Evolutionary conservation across 192 early-diverging fungal species (phyloP).

Genomic region (Gamsiella multidivaricata): DNA sequence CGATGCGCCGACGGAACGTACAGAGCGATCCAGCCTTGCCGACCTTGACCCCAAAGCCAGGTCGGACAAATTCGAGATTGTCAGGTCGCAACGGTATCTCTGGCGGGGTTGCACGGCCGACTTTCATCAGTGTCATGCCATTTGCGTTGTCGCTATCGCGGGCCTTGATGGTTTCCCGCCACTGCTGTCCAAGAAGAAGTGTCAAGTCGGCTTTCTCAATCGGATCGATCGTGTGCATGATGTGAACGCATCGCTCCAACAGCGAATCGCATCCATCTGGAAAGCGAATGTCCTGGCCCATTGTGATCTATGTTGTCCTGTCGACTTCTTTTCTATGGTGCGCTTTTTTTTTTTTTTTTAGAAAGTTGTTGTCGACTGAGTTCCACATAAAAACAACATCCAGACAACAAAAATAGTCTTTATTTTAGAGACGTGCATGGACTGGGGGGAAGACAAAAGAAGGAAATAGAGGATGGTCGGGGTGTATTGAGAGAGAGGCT

Average conservation of each 20-base stretch:
- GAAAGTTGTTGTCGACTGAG: too few species aligned
- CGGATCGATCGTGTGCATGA: slow-evolving; percentile 67
- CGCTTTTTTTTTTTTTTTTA: too few species aligned
- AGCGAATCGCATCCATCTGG: slow-evolving; percentile 51
- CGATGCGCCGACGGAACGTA: neutral
- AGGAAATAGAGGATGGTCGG: too few species aligned
- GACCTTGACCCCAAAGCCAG: slow-evolving; percentile 51
- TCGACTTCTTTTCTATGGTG: neutral
- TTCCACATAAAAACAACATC: too few species aligned
- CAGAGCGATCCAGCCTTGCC: slow-evolving; percentile 64
- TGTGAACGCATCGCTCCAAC: slow-evolving; percentile 60
- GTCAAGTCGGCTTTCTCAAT: slow-evolving; percentile 60
- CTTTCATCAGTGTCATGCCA: neutral
- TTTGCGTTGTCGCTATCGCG: slow-evolving; percentile 24
- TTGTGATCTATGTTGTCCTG: too few species aligned
- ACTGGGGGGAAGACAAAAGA: too few species aligned
- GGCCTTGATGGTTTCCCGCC: slow-evolving; percentile 31
- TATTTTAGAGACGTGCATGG: too few species aligned
- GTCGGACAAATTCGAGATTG: slow-evolving; percentile 56
- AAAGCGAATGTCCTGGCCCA: slow-evolving; percentile 19
- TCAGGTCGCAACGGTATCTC: slow-evolving; percentile 60
- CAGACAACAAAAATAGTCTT: too few species aligned
- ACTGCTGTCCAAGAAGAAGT: slow-evolving; percentile 36
- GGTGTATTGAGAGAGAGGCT: neutral
- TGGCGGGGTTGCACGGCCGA: slow-evolving; percentile 62